phyloP scores from a whole-genome alignment of 1,139 yeast species.

The Lodderomyces beijingensis region DNA sequence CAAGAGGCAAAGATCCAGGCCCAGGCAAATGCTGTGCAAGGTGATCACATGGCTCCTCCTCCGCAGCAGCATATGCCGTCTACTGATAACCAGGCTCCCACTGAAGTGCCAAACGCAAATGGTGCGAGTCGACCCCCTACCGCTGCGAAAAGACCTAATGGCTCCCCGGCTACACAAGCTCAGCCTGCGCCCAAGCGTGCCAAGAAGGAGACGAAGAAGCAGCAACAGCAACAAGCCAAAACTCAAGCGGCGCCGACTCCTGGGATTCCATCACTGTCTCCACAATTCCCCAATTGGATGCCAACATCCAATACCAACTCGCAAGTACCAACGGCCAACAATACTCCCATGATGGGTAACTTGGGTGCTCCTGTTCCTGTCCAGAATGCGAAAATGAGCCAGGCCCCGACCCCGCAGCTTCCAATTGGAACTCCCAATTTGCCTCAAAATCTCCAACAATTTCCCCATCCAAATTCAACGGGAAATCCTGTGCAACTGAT shows the following conservation, averaged over 20 bases:
- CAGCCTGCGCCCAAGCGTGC: conserved; percentile 7
- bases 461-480: too few relatives aligned
- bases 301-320: conserved; percentile 4
- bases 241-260: conserved; percentile 4
- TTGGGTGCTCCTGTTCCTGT: conserved; percentile 5
- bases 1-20: conserved; percentile 36
- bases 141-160: conserved; percentile 2
- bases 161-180: background rate
- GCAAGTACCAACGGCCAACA: conserved; percentile 8
- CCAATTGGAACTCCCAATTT: conserved; percentile 7
- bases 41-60: too few relatives aligned
- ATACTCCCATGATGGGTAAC: conserved; percentile 12
- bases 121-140: background rate
- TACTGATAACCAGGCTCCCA: too few relatives aligned
- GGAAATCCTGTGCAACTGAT: too few relatives aligned
- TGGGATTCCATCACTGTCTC: background rate
- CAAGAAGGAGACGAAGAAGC: conserved; percentile 6
- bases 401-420: conserved; percentile 16
- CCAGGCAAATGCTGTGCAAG: conserved; percentile 20
- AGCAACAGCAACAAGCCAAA: conserved; percentile 2
- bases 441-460: too few relatives aligned
- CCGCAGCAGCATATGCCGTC: too few relatives aligned
- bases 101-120: conserved; percentile 11
- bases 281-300: conserved; percentile 1
- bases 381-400: conserved; percentile 10